Evolutionary conservation across 2,329 filamentous ascomycete genomes (phyloP).

Genomic region (Curvularia sp.): DNA sequence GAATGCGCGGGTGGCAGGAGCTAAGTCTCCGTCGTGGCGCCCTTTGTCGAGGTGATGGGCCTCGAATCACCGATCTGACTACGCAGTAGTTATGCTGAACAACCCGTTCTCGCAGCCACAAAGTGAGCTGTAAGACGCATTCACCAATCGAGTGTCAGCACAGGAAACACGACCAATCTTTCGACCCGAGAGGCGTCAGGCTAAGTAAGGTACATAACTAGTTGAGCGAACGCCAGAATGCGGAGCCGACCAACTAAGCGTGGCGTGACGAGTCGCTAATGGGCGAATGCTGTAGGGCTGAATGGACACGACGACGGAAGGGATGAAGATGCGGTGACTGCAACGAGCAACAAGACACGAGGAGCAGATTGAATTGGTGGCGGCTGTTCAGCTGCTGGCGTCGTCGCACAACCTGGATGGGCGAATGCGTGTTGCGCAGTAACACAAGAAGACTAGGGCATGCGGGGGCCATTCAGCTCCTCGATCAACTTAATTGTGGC

Average conservation of each 20-base stretch:
- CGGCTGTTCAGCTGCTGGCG: constrained; percentile 28
- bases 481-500: constrained; percentile 18
- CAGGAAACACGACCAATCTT: constrained; percentile 25
- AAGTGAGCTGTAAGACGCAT: constrained; percentile 32
- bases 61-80: constrained; percentile 35
- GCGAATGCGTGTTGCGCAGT: constrained; percentile 23
- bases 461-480: constrained; percentile 31
- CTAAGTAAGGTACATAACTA: constrained; percentile 9
- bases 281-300: constrained; percentile 8
- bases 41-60: constrained; percentile 19
- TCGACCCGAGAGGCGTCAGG: constrained; percentile 26
- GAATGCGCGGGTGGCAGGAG: constrained; percentile 26
- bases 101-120: constrained; percentile 35
- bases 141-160: constrained; percentile 32
- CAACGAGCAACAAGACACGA: constrained; percentile 15
- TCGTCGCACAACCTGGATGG: constrained; percentile 9
- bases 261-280: constrained; percentile 15
- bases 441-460: constrained; percentile 22
- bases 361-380: constrained; percentile 17
- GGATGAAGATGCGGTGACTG: background rate
- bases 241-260: constrained; percentile 15
- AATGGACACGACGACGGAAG: constrained; percentile 9
- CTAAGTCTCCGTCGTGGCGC: constrained; percentile 30
- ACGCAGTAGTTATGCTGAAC: constrained; percentile 28
- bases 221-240: constrained; percentile 9